phyloP scores from a whole-genome alignment of 139 green algal genomes.

The Desmodesmus armatus region DNA sequence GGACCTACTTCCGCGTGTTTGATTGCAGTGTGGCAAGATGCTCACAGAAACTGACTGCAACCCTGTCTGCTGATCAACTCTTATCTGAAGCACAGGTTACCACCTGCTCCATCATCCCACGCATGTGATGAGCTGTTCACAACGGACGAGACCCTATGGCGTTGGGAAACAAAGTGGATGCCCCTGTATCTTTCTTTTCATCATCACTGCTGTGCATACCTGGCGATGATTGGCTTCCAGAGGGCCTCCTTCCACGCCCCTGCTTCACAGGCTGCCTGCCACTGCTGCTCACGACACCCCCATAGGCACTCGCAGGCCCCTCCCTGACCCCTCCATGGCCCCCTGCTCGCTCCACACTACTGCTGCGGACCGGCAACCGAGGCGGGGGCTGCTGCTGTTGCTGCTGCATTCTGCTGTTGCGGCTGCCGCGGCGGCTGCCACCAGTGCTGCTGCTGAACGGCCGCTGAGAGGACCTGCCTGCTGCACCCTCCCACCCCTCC shows the following conservation, averaged over 20 bases:
- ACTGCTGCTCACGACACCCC: not conserved
- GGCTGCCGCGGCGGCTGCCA: not conserved
- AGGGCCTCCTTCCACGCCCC: not conserved
- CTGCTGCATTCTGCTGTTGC: not conserved
- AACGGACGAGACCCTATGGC: too few species aligned
- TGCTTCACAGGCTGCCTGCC: not conserved
- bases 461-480: not conserved
- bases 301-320: not conserved
- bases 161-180: not conserved
- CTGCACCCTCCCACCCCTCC: not conserved
- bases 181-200: not conserved
- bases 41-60: too few species aligned
- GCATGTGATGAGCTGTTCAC: too few species aligned
- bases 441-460: not conserved
- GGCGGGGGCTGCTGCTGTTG: not conserved
- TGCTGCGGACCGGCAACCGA: not conserved
- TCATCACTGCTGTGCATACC: not conserved
- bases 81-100: too few species aligned
- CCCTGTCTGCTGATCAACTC: too few species aligned
- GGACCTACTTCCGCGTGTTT: too few species aligned
- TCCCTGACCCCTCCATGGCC: not conserved
- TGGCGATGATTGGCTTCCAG: not conserved
- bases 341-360: not conserved
- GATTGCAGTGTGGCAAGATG: too few species aligned
- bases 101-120: too few species aligned